Percentiles rank a stretch among this genome's conserved stretches.
Conservation (phyloP, 1,139 yeast genomes). For the Saccharomyces hybrid region DNA sequence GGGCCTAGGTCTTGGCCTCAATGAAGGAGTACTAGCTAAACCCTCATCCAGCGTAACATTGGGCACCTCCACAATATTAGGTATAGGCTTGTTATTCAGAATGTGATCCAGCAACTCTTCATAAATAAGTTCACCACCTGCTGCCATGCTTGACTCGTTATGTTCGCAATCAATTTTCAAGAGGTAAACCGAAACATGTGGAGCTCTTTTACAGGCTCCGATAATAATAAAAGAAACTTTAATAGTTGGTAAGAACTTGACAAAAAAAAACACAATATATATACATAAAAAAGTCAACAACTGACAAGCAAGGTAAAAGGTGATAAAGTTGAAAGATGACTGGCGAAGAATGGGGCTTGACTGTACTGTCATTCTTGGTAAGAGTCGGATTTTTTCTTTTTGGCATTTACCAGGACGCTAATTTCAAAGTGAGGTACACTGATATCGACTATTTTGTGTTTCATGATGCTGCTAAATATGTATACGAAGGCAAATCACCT, state of each 20-base stretch:
- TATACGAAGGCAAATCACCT: slow-evolving; percentile 61
- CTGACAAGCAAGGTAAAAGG: not conserved
- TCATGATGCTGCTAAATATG: slow-evolving; percentile 79
- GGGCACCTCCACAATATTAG: slow-evolving; percentile 24
- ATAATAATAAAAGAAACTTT: not conserved
- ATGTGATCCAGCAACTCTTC: slow-evolving; percentile 27
- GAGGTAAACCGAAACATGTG: not conserved
- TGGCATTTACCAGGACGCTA: slow-evolving; percentile 81
- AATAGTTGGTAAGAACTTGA: not conserved
- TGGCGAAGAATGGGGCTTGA: slow-evolving; percentile 6
- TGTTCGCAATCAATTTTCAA: not conserved
- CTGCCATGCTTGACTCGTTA: not conserved
- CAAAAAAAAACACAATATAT: not conserved
- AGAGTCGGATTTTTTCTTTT: slow-evolving; percentile 64
- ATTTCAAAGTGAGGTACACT: slow-evolving; percentile 76
- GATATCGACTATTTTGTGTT: slow-evolving; percentile 92
- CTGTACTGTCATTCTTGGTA: slow-evolving; percentile 34
- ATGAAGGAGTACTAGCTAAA: slow-evolving; percentile 10
- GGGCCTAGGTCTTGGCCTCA: slow-evolving; percentile 24
- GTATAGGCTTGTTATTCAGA: slow-evolving; percentile 22
- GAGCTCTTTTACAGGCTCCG: not conserved
- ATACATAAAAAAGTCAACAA: not conserved
- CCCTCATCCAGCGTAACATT: slow-evolving; percentile 17
- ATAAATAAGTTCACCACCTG: slow-evolving; percentile 16
- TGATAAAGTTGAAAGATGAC: not conserved